Conservation (phyloP, 2,329 filamentous ascomycete genomes). For the Epicoccum sorghinum region DNA sequence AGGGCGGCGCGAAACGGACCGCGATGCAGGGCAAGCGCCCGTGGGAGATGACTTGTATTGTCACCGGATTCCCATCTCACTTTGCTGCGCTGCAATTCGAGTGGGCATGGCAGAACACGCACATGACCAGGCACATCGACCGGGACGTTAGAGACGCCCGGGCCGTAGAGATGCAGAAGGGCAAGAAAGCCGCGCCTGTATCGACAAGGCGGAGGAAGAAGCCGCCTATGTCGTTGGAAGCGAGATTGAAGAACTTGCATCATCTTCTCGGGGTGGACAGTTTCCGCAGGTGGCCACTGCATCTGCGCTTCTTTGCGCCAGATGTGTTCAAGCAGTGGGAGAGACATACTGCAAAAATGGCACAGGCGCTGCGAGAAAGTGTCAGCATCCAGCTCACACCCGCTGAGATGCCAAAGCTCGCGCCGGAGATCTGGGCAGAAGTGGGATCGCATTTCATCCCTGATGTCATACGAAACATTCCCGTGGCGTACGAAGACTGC, state of each 20-base stretch:
- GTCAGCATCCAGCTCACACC: conserved; percentile 40
- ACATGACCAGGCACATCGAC: conserved; percentile 79
- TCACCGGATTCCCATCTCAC: conserved; percentile 87
- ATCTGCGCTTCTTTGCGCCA: conserved; percentile 75
- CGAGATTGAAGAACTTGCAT: conserved; percentile 80
- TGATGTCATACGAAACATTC: conserved; percentile 49
- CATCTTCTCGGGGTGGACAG: conserved; percentile 78
- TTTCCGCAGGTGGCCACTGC: conserved; percentile 83
- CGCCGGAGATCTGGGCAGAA: conserved; percentile 26
- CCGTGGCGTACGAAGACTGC: conserved; percentile 59
- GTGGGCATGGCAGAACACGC: conserved; percentile 92
- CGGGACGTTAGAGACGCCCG: conserved; percentile 40
- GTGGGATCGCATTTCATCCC: conserved; percentile 35
- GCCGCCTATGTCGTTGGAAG: conserved; percentile 66
- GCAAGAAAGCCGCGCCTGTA: conserved; percentile 33
- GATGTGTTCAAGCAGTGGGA: conserved; percentile 76
- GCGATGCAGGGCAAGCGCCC: conserved; percentile 71
- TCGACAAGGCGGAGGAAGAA: conserved; percentile 51
- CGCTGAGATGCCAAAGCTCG: conserved; percentile 31
- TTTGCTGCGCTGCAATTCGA: conserved; percentile 93
- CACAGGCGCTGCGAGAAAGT: conserved; percentile 31
- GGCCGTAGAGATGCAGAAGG: conserved; percentile 42
- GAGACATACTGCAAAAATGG: conserved; percentile 49
- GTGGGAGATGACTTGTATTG: conserved; percentile 80
- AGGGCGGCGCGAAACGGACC: conserved; percentile 82